These are phyloP conservation scores for Jatropha podagrica DNA, from an alignment of 441 rosid species.

Conservation along the genomic window DNA sequence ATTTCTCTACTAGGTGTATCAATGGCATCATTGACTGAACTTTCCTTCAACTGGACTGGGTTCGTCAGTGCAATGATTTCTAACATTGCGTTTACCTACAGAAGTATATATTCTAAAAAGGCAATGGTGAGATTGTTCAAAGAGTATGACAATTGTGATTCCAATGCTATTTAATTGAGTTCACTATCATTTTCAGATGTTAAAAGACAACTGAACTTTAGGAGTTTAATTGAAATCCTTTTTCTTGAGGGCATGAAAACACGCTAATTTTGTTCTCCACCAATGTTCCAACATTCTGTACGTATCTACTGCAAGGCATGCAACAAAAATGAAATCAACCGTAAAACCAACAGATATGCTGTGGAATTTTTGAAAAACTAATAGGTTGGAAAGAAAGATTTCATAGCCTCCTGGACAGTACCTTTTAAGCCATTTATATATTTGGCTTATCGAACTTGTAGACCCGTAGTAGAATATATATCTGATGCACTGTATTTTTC, in stretches of 20 bases:
- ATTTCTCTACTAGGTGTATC: conserved; percentile 46
- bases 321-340: not conserved
- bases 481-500: not conserved
- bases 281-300: not conserved
- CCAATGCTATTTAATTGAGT: not conserved
- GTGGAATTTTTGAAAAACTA: not conserved
- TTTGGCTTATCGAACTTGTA: not conserved
- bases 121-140: conserved; percentile 47
- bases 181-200: not conserved
- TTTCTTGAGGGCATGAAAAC: not conserved
- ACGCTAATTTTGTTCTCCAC: not conserved
- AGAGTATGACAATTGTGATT: not conserved
- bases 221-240: not conserved
- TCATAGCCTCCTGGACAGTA: not conserved
- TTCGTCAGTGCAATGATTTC: conserved; percentile 71
- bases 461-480: not conserved
- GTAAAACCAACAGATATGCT: not conserved
- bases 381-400: not conserved
- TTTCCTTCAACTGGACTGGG: conserved; percentile 70
- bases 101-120: conserved; percentile 71
- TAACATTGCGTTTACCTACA: conserved; percentile 63
- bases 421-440: not conserved
- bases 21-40: conserved; percentile 67
- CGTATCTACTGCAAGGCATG: not conserved
- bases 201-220: not conserved